Evolutionary conservation across 2,329 filamentous ascomycete genomes (phyloP), one percentile per base, ranked within the genome.

Genomic region (Penicillium sp.): DNA sequence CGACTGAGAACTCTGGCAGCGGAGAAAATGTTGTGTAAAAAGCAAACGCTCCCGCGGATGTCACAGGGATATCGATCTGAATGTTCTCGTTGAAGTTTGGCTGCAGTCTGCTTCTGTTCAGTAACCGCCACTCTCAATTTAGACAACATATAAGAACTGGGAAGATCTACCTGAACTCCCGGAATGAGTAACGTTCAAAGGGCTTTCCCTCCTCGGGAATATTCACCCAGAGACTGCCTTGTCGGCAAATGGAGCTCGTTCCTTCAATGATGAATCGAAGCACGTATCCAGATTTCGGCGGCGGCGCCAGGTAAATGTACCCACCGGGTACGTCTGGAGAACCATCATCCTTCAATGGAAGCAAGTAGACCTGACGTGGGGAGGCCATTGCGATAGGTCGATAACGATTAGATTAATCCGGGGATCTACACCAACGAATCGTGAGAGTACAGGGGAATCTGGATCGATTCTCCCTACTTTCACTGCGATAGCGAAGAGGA

Each of bases 181-280:
- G 86, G 75, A 96, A 99, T 35, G 83, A 83, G 69, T 89, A 83
- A 66, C 94, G 88, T 63, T 86, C 83, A 72, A 97, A 99, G 43
- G 86, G 79, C 49, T 86, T 79, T 58, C 88, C 92, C 68, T 87
- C 82, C 60, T 88, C 84, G 8, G 94, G 94, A 60, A 97, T 90
- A 75, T 99, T 99, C 70, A 96, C 89, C 93, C 94, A 99, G 62
- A 99, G 82, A 72, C 90, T 97, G 59, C 96, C 94, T 77, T 96
- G 83, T 66, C 92, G 86, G 76, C 93, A 97, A 80, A 99, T 94
- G 61, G 93, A 96, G 73, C 93, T 96, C 57, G 91, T 93, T 61
- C 94, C 93, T 76, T 97, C 90, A 67, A 97, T 93, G 66, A 91
- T 86, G 76, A 99, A 96, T 59, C 93, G 88, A 57, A 97, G 81